phyloP scores from a whole-genome alignment of 768 basidiomycete genomes.

The Collybia mongolica region DNA sequence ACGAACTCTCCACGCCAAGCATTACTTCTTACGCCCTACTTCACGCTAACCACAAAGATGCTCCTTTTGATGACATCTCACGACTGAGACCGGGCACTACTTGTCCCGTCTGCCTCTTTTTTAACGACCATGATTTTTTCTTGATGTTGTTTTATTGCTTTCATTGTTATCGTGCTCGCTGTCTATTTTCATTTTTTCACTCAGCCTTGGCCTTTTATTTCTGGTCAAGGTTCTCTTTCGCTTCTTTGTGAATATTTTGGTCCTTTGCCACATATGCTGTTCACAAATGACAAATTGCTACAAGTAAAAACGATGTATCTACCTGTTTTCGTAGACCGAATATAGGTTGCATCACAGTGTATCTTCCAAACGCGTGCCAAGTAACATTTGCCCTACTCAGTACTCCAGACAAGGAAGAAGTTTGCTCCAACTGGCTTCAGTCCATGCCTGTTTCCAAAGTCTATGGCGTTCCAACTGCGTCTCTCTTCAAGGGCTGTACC shows the following conservation, averaged over 20 bases:
- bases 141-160: slow-evolving; percentile 4
- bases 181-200: slow-evolving; percentile 1
- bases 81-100: slow-evolving; percentile 2
- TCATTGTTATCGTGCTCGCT: slow-evolving; percentile 12
- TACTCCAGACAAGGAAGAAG: slow-evolving; percentile 42
- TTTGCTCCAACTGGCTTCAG: slow-evolving; percentile 60
- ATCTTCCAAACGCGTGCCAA: neutral
- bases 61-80: slow-evolving; percentile 11
- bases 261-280: slow-evolving; percentile 4
- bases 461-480: slow-evolving; percentile 52
- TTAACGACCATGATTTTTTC: slow-evolving; percentile 1
- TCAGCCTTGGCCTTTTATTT: neutral
- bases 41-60: slow-evolving; percentile 13
- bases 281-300: slow-evolving; percentile 3
- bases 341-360: slow-evolving; percentile 5
- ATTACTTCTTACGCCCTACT: neutral
- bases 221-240: slow-evolving; percentile 1
- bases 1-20: slow-evolving; percentile 6
- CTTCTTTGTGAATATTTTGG: slow-evolving; percentile 8
- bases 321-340: slow-evolving; percentile 10
- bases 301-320: slow-evolving; percentile 9
- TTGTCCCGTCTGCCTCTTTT: slow-evolving; percentile 1
- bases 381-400: too few species aligned
- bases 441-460: slow-evolving; percentile 49
- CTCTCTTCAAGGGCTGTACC: slow-evolving; percentile 43